These are phyloP conservation scores for Dendrobium catenatum DNA, from an alignment of 106 monocot species.

Conservation along the genomic window DNA sequence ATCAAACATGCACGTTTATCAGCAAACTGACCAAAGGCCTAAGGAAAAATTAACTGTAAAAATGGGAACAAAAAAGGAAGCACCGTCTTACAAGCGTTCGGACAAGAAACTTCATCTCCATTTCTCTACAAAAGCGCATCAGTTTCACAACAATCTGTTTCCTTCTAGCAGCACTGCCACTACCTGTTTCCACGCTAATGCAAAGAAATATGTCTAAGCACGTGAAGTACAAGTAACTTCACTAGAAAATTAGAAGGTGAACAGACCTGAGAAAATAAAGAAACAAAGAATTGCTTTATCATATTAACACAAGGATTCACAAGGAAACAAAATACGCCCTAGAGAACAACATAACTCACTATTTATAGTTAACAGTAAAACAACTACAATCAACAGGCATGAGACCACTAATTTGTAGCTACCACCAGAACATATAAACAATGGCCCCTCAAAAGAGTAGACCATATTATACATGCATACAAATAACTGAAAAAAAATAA, in stretches of 20 bases:
- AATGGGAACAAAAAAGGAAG: background rate
- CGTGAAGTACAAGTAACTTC: background rate
- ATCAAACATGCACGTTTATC: background rate
- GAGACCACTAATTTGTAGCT: background rate
- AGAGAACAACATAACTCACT: background rate
- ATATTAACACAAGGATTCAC: background rate
- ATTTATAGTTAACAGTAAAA: background rate
- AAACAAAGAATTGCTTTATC: background rate
- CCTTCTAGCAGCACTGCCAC: conserved; percentile 57
- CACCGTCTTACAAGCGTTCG: conserved; percentile 66
- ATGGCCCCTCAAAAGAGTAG: background rate
- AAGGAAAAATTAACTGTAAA: background rate
- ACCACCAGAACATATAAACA: background rate
- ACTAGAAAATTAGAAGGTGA: background rate
- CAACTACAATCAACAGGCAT: background rate
- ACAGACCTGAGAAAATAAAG: background rate
- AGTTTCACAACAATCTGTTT: conserved; percentile 64
- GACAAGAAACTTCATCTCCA: conserved; percentile 92
- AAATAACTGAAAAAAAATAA: background rate
- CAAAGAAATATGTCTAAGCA: conserved; percentile 13
- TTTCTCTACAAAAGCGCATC: conserved; percentile 90
- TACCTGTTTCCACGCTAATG: conserved; percentile 58
- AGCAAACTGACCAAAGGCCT: background rate
- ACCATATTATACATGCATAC: background rate
- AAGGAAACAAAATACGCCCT: background rate